Evolutionary conservation across 202 grass and related monocot species (phyloP).

Genomic region (Zizania palustris): DNA sequence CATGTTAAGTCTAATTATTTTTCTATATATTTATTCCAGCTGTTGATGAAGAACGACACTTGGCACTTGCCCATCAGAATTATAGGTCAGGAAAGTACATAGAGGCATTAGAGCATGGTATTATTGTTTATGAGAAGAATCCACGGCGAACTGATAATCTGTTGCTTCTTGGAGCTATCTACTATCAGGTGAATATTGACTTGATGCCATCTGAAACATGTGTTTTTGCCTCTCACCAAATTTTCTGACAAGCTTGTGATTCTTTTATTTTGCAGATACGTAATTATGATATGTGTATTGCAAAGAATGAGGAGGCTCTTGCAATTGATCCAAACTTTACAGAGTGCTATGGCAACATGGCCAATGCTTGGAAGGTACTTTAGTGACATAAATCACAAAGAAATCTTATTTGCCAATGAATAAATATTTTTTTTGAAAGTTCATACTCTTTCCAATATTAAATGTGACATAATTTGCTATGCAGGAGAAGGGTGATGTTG

Average conservation of each 20-base stretch:
- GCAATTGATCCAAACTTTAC: constrained; percentile 79
- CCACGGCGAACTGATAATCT: constrained; percentile 70
- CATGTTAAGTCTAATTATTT: constrained; percentile 16
- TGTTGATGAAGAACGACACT: constrained; percentile 58
- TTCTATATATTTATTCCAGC: constrained; percentile 34
- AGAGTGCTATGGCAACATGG: constrained; percentile 95
- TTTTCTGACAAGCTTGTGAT: constrained; percentile 33
- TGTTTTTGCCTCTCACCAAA: neutral
- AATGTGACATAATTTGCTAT: constrained; percentile 17
- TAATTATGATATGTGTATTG: constrained; percentile 83
- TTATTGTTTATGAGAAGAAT: constrained; percentile 60
- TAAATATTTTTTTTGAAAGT: neutral
- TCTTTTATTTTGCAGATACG: constrained; percentile 57
- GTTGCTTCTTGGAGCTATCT: constrained; percentile 78
- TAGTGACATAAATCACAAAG: neutral
- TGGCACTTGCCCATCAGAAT: constrained; percentile 70
- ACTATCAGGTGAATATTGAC: constrained; percentile 69
- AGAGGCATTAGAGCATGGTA: constrained; percentile 63
- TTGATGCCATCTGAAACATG: neutral
- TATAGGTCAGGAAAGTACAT: constrained; percentile 70
- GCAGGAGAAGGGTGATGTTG: constrained; percentile 87
- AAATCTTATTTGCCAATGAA: neutral
- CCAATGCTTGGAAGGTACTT: constrained; percentile 96
- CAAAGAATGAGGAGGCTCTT: constrained; percentile 90
- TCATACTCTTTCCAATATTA: neutral